Evolutionary conservation across 2,329 filamentous ascomycete genomes (phyloP), one percentile per base, ranked within the genome.

Genomic region (Clathrospora elynae): DNA sequence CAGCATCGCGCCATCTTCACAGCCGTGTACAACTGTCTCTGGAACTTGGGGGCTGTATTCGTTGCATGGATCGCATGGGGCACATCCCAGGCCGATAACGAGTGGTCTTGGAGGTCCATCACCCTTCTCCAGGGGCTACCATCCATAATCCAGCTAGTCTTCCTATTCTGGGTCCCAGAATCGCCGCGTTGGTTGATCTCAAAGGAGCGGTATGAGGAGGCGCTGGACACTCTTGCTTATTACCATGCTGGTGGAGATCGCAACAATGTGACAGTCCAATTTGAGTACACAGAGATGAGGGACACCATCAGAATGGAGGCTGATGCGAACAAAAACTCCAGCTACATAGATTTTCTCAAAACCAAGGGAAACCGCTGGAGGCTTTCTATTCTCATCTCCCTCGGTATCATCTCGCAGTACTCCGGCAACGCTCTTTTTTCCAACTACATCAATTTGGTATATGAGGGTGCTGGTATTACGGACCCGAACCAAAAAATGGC

Each of bases 361-460:
- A 86, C 84, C 20, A 77, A 73, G 56, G 83, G 83, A 23, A 86
- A 87, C 72, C 76, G 82, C 33, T 83, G 81, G 74, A 76, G 84
- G n/a, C 70, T 87, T 37, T 74, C 77, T 20, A 80, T 87, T 43
- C 73, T 85, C 28, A 66, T 85, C 35, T 84, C 81, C 0, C 75
- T 87, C 17, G 84, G 82, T 62, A 70, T 86, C 59, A 83, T 86
- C 60, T 85, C 82, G 3, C 83, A 86, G 67, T 87, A 84, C 67
- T 82, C 78, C 36, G 84, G 84, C 33, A 86, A 85, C 57, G 83
- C 80, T 11, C 69, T 87, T 2, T 81, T 86, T 64, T 82, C 77
- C 53, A 85, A 86, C 70, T 86, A 86, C 66, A 81, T 83, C 66
- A 79, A 82, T 51, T 71, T 77, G 33, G 76, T 86, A 50, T 85